Evolutionary conservation across 805 yeast species (phyloP).

Genomic region (Komagataella pastoris): DNA sequence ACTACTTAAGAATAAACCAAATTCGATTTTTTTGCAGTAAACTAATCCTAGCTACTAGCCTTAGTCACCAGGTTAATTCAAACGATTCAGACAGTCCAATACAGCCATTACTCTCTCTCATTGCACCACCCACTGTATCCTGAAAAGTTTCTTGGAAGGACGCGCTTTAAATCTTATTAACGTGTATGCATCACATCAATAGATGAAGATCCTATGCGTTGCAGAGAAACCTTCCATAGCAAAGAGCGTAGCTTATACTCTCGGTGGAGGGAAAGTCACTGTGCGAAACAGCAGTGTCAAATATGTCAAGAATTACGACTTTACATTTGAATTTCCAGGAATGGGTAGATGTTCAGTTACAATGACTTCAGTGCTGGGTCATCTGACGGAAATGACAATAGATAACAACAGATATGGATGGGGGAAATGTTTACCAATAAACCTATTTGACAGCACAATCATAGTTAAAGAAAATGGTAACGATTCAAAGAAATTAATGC

Average conservation of each 20-base stretch:
- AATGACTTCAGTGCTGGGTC: slow-evolving; percentile 92
- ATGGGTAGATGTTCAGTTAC: slow-evolving; percentile 64
- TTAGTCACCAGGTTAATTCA: not conserved
- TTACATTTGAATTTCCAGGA: slow-evolving; percentile 48
- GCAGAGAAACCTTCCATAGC: slow-evolving; percentile 97
- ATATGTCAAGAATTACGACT: slow-evolving; percentile 71
- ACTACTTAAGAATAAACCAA: not conserved
- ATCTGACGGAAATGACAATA: slow-evolving; percentile 34
- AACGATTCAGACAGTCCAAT: not conserved
- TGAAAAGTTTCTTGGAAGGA: not conserved
- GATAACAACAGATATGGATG: slow-evolving; percentile 50
- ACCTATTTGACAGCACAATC: slow-evolving; percentile 62
- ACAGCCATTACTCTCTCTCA: not conserved
- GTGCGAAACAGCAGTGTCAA: slow-evolving; percentile 37
- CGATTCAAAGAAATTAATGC: slow-evolving; percentile 30
- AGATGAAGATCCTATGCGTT: slow-evolving; percentile 76
- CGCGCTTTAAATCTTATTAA: not conserved
- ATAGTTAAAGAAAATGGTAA: slow-evolving; percentile 19
- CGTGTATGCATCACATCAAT: not conserved
- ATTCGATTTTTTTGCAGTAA: no score
- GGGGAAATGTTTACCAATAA: slow-evolving; percentile 53
- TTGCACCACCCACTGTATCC: not conserved
- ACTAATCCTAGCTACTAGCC: no score
- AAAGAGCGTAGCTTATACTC: slow-evolving; percentile 58
- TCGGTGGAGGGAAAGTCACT: slow-evolving; percentile 57